Evolutionary conservation across 768 basidiomycete species (phyloP).

Genomic region (Pleurotus giganteus): DNA sequence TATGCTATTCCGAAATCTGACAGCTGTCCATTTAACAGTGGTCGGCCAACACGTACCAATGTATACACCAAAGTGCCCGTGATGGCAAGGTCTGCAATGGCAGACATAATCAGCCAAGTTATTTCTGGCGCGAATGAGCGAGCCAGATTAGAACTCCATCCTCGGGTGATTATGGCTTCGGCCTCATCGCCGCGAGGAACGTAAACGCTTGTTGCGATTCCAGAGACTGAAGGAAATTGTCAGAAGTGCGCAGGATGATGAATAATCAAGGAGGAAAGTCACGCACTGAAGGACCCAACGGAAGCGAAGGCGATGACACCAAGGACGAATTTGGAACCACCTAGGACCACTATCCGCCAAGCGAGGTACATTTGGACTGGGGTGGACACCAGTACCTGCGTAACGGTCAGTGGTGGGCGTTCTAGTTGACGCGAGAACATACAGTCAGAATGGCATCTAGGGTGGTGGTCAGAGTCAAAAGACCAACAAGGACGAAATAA

Average conservation of each 20-base stretch:
- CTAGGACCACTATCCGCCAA: slow-evolving; percentile 18
- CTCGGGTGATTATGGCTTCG: slow-evolving; percentile 8
- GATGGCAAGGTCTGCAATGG: slow-evolving; percentile 17
- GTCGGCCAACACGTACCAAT: slow-evolving; percentile 12
- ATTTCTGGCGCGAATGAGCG: slow-evolving; percentile 7
- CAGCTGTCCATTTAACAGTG: too few species aligned
- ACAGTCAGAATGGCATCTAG: slow-evolving; percentile 18
- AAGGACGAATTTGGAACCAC: slow-evolving; percentile 16
- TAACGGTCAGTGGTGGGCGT: not conserved
- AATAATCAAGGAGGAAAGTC: too few species aligned
- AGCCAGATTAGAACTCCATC: not conserved
- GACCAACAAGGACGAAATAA: too few species aligned
- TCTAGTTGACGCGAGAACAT: slow-evolving; percentile 1
- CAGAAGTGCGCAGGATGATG: too few species aligned
- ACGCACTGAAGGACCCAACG: slow-evolving; percentile 15
- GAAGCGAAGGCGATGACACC: slow-evolving; percentile 14
- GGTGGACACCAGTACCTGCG: slow-evolving; percentile 19
- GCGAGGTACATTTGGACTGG: slow-evolving; percentile 23
- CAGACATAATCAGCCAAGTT: slow-evolving; percentile 15
- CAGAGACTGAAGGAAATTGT: slow-evolving; percentile 7
- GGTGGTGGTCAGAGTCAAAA: too few species aligned
- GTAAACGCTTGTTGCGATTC: slow-evolving; percentile 8
- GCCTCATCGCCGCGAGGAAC: slow-evolving; percentile 4
- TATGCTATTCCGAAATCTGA: too few species aligned
- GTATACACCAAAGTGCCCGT: slow-evolving; percentile 14